Conservation (phyloP, 1,284 basidiomycete genomes). For the Irpex lacteus region DNA sequence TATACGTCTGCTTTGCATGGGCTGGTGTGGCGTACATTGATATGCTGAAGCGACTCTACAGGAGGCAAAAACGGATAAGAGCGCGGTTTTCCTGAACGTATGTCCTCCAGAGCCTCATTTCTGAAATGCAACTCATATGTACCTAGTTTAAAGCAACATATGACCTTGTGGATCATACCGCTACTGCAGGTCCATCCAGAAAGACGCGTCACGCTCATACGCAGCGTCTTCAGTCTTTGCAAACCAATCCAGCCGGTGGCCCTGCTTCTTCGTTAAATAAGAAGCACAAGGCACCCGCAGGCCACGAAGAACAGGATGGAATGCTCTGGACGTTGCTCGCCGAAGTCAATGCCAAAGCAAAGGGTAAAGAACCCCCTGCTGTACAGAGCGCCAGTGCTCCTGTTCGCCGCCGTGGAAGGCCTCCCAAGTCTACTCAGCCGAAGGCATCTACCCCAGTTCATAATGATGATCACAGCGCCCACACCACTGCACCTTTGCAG, state of each 20-base stretch:
- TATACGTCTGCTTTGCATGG: background rate
- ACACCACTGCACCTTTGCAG: background rate
- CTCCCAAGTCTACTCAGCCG: background rate
- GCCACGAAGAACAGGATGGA: conserved; percentile 9
- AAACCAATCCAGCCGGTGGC: conserved; percentile 12
- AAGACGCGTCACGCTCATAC: conserved; percentile 62
- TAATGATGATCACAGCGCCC: background rate
- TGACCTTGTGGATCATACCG: conserved; percentile 56
- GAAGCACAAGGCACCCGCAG: conserved; percentile 7
- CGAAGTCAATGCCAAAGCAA: conserved; percentile 19
- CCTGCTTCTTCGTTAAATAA: conserved; percentile 10
- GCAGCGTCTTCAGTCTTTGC: conserved; percentile 34
- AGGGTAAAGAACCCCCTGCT: conserved; percentile 22
- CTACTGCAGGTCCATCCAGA: conserved; percentile 49
- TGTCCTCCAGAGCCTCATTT: conserved; percentile 22
- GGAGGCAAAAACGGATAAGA: conserved; percentile 73
- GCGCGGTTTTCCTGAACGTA: conserved; percentile 72
- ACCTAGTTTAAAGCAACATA: conserved; percentile 60
- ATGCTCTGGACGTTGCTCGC: conserved; percentile 27
- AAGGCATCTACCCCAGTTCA: background rate
- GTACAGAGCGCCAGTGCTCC: background rate
- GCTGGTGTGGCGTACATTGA: background rate
- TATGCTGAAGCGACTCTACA: conserved; percentile 25
- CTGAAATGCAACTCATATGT: background rate
- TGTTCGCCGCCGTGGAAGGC: conserved; percentile 6